Conservation (phyloP, 73 alveolate genomes). For the Tetrahymena thermophila region DNA sequence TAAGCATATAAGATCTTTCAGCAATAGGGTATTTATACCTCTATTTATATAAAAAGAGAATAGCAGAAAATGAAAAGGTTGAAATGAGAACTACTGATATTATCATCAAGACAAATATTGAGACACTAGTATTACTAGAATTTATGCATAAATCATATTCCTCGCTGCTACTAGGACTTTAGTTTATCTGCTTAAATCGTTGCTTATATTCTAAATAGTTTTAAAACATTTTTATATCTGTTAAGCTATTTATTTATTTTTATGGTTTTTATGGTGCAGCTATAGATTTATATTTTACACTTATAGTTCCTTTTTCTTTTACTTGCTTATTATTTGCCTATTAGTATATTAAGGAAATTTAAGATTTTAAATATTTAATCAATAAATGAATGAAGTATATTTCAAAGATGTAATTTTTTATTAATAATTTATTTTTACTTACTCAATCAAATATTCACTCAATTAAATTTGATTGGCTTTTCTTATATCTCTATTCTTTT, state of each 20-base stretch:
- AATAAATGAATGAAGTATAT: not conserved
- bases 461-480: not conserved
- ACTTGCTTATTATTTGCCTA: no score
- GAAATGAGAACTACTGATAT: not conserved
- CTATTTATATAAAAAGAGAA: not conserved
- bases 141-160: not conserved
- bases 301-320: not conserved
- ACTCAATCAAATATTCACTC: not conserved
- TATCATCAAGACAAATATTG: not conserved
- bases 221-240: not conserved
- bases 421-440: not conserved
- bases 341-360: not conserved
- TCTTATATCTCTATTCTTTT: not conserved
- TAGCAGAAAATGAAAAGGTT: not conserved
- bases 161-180: not conserved
- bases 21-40: not conserved
- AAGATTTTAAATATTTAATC: not conserved
- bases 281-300: no score
- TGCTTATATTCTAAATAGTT: not conserved
- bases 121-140: not conserved
- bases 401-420: not conserved
- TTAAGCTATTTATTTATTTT: no score
- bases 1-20: not conserved
- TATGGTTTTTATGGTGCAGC: not conserved
- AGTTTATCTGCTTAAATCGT: not conserved